Conservation (phyloP, 2,329 filamentous ascomycete genomes). For the Pyrenophora tritici-repentis region DNA sequence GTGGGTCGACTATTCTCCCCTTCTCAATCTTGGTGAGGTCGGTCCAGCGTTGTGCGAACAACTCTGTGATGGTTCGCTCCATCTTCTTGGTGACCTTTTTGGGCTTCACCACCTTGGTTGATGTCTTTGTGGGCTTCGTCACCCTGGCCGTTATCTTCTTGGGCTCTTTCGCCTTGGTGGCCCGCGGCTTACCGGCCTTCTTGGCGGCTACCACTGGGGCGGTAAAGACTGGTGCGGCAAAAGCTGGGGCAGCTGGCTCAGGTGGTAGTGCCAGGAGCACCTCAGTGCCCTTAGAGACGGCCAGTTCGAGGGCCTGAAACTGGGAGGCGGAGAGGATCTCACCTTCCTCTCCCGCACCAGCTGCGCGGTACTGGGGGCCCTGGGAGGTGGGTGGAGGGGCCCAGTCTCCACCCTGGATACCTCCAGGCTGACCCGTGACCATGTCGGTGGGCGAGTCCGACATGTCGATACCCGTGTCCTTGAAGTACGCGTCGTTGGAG, state of each 20-base stretch:
- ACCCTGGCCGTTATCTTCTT: neutral
- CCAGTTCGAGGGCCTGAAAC: no score
- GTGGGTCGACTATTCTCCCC: conserved; percentile 20
- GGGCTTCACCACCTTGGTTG: neutral
- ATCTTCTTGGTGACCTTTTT: neutral
- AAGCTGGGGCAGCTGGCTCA: neutral
- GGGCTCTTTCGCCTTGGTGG: neutral
- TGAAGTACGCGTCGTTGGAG: neutral
- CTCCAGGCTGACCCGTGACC: neutral
- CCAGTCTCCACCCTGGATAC: neutral
- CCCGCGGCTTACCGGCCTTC: neutral
- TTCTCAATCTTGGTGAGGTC: conserved; percentile 22
- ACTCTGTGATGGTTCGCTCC: conserved; percentile 5
- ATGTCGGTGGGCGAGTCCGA: neutral
- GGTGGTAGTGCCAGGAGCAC: neutral
- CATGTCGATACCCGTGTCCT: neutral
- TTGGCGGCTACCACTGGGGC: neutral
- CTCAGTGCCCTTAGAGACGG: neutral
- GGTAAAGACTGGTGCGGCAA: no score
- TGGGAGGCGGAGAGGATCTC: neutral
- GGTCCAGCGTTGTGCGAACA: conserved; percentile 19
- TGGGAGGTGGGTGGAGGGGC: neutral
- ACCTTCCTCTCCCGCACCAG: no score
- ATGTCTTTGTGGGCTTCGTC: neutral
- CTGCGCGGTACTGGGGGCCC: neutral